Evolutionary conservation across 306 rosid genomes (phyloP).

Genomic region (Sesbania bispinosa): DNA sequence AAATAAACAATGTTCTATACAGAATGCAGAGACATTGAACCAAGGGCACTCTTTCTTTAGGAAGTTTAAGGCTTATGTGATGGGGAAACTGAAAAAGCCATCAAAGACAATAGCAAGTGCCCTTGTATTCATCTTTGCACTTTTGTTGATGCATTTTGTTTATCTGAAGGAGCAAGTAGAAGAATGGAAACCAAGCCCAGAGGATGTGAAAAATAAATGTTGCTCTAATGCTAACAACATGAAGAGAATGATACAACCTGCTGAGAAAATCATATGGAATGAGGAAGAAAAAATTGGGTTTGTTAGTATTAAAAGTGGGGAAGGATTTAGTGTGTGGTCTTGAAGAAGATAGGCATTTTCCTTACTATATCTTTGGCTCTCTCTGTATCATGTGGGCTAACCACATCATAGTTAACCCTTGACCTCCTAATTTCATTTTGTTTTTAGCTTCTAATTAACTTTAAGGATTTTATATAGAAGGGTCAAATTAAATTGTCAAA

Average conservation of each 20-base stretch:
- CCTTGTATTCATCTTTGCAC: conserved; percentile 34
- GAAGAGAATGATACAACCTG: conserved; percentile 17
- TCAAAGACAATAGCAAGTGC: conserved; percentile 43
- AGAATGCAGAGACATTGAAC: conserved; percentile 19
- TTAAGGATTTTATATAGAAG: conserved; percentile 36
- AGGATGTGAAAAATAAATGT: conserved; percentile 17
- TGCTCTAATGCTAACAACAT: too few relatives aligned
- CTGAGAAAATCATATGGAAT: conserved; percentile 14
- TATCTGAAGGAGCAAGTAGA: conserved; percentile 34
- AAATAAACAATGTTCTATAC: conserved; percentile 23
- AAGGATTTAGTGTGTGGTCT: conserved; percentile 40
- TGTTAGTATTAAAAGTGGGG: conserved; percentile 46
- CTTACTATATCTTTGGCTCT: conserved; percentile 72
- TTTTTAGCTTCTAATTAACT: conserved; percentile 43
- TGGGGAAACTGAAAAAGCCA: conserved; percentile 33
- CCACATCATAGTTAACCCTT: conserved; percentile 41
- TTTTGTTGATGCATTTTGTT: conserved; percentile 43
- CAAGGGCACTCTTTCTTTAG: conserved; percentile 13
- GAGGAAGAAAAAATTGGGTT: conserved; percentile 31
- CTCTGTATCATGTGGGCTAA: conserved; percentile 86
- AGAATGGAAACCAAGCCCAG: conserved; percentile 11
- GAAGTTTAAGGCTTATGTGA: conserved; percentile 27
- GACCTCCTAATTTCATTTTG: conserved; percentile 28
- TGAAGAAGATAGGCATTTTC: conserved; percentile 72
- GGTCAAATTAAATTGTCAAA: background rate